These are phyloP conservation scores for Colletotrichum ledebouriae DNA, from an alignment of 2,329 filamentous ascomycete genomes.

Conservation along the genomic window DNA sequence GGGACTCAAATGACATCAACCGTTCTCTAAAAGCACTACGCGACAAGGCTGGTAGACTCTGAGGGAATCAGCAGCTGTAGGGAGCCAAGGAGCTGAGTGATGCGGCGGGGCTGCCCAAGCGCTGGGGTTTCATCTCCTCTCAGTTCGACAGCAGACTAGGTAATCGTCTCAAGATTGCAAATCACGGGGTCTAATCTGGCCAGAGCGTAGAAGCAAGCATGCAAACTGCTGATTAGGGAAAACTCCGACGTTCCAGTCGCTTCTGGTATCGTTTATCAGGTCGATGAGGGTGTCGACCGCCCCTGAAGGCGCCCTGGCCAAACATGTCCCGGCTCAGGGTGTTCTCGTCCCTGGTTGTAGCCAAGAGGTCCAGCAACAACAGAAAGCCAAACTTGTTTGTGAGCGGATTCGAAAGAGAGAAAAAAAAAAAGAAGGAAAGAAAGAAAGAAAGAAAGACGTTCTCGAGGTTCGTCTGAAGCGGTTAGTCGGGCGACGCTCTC, in stretches of 20 bases:
- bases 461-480: slow-evolving; percentile 37
- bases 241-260: slow-evolving; percentile 8
- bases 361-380: slow-evolving; percentile 17
- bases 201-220: slow-evolving; percentile 14
- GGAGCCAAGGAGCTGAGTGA: slow-evolving; percentile 2
- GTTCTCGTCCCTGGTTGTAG: slow-evolving; percentile 16
- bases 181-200: slow-evolving; percentile 26
- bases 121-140: slow-evolving; percentile 33
- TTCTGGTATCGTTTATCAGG: slow-evolving; percentile 16
- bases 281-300: slow-evolving; percentile 2
- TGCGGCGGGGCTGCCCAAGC: slow-evolving; percentile 29
- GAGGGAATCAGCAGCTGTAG: slow-evolving; percentile 9
- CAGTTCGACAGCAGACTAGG: slow-evolving; percentile 19
- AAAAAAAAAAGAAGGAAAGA: not conserved
- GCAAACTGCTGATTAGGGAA: slow-evolving; percentile 15
- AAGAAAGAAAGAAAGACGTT: not conserved
- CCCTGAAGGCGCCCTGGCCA: slow-evolving; percentile 24
- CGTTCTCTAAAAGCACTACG: slow-evolving; percentile 4
- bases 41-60: slow-evolving; percentile 27
- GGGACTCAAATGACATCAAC: slow-evolving; percentile 19
- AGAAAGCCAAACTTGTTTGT: slow-evolving; percentile 25
- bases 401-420: not conserved
- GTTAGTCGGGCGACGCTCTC: slow-evolving; percentile 18
- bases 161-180: slow-evolving; percentile 44
- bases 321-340: slow-evolving; percentile 12